Evolutionary conservation across 1,284 basidiomycete species (phyloP).

Genomic region (Cryptococcus amylolentus): DNA sequence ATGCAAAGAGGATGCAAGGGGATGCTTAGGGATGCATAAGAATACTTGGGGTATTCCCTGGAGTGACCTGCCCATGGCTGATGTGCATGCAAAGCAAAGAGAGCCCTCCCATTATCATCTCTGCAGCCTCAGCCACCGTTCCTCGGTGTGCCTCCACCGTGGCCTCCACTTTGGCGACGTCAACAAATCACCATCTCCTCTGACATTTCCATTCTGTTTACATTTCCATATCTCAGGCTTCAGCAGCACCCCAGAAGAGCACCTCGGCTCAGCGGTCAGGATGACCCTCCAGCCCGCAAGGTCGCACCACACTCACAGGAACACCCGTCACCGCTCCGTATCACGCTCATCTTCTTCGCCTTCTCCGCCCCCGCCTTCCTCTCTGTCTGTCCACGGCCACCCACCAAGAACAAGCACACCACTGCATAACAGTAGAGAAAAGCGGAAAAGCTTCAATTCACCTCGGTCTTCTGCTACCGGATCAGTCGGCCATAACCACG

Average conservation of each 20-base stretch:
- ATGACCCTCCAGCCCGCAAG: background rate
- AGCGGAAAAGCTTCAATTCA: background rate
- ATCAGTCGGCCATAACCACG: background rate
- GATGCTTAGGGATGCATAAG: too few species aligned
- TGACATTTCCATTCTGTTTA: too few species aligned
- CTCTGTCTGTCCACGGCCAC: background rate
- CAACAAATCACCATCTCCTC: too few species aligned
- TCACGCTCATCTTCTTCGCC: background rate
- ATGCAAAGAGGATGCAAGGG: too few species aligned
- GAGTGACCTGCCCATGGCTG: too few species aligned
- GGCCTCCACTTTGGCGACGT: too few species aligned
- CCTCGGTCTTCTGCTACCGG: background rate
- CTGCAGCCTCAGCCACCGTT: too few species aligned
- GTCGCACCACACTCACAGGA: background rate
- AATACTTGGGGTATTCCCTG: too few species aligned
- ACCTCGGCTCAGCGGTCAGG: background rate
- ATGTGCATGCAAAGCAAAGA: too few species aligned
- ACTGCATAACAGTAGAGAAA: background rate
- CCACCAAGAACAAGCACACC: background rate
- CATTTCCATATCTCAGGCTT: background rate
- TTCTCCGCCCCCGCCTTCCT: background rate
- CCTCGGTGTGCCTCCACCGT: too few species aligned
- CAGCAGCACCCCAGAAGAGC: background rate
- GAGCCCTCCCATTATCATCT: too few species aligned
- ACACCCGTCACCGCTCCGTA: background rate